Evolutionary conservation across 176 grass and related monocot genomes (phyloP).

Genomic region (Oryza punctata): DNA sequence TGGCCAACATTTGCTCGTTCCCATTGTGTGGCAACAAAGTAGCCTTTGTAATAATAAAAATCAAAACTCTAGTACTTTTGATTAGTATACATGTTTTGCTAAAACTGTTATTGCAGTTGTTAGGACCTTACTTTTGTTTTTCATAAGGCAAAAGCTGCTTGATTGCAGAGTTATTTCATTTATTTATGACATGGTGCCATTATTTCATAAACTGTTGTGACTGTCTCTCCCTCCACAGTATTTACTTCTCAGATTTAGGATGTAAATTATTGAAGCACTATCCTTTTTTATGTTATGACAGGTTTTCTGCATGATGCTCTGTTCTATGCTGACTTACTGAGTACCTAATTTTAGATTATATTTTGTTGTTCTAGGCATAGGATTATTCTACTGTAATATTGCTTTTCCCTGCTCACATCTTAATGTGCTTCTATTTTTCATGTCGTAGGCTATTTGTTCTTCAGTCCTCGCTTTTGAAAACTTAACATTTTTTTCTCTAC

Average conservation of each 20-base stretch:
- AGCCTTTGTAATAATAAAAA: not conserved
- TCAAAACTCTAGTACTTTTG: not conserved
- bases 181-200: conserved; percentile 9
- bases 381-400: conserved; percentile 3
- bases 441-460: conserved; percentile 32
- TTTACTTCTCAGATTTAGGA: conserved; percentile 7
- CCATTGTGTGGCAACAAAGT: conserved; percentile 15
- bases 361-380: not conserved
- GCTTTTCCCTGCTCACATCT: conserved; percentile 1
- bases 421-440: conserved; percentile 5
- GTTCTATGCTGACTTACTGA: not conserved
- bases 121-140: conserved; percentile 2
- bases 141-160: conserved; percentile 7
- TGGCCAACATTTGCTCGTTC: conserved; percentile 1
- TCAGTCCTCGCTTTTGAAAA: conserved; percentile 28
- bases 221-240: too few species aligned
- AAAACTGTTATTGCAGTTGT: not conserved
- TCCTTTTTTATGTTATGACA: not conserved
- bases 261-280: not conserved
- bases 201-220: not conserved
- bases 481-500: conserved; percentile 29
- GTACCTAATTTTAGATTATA: not conserved
- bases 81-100: not conserved
- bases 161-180: not conserved
- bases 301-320: not conserved